Base-by-base conservation (phyloP, 169 alveolate genomes). In the Besnoitia besnoiti region DNA sequence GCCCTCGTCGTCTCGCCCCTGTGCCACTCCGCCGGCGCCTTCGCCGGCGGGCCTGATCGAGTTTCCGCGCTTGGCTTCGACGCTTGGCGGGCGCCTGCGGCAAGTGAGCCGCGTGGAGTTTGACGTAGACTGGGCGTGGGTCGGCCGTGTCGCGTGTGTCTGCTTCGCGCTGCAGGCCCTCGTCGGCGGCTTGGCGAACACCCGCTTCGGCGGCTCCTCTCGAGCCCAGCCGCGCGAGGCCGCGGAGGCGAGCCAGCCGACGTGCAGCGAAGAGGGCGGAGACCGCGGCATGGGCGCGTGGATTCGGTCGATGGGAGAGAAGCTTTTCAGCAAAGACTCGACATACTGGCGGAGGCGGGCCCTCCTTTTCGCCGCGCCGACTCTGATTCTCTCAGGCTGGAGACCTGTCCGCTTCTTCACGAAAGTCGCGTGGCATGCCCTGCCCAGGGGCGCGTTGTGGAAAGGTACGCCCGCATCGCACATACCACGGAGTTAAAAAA, bases 121-220 rank as follows among this genome's bases (percentile, higher is more conserved):
- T 21, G 87, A 77, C 55, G 87, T 77, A n/a, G 87, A 77, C 40
- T 77, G 87, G 87, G n/a, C 50, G 35, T 77, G 87, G 87, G 14
- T 77, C 8, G 47, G 14, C 24, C 42, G 47, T 7, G 80, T 67
- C 30, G 8, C 46, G 39, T 30, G 47, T n/a, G 44, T 35, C 42
- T 30, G 42, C 42, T 30, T 35, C 42, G 80, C 12, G 39, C 80
- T 67, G 46, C 80, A 67, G 80, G 8, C 19, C 24, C 80, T 67
- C n/a, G 42, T 67, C 4, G 67, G 67, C 67, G 1, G 67, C 67
- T 55, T 55, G 4, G 67, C 67, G 12, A 19, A 21, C 24, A 0
- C 67, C 33, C 67, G 67, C 3, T 5, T 55, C 67, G 33, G n/a
- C 1, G 80, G 12, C 46, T 2, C 44, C 0, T 42, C 42, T 35